Conservation (phyloP, 208 protist species). For the Leishmania tropica region DNA sequence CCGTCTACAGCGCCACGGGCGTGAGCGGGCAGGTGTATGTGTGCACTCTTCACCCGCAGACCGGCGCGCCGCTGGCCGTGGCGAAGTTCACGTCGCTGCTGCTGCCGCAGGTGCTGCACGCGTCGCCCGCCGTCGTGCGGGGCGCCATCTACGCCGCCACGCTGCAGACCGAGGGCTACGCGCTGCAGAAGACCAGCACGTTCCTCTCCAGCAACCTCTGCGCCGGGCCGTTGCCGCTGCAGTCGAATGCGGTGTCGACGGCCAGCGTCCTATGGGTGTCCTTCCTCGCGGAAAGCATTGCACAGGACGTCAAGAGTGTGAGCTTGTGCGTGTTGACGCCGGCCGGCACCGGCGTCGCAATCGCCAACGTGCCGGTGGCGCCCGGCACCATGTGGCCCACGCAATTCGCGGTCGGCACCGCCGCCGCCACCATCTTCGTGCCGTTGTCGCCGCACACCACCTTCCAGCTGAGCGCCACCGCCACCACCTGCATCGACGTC, state of each 20-base stretch:
- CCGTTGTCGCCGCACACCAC: conserved; percentile 12
- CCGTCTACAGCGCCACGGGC: conserved; percentile 28
- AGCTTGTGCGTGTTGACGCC: conserved; percentile 42
- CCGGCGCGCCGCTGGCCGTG: conserved; percentile 26
- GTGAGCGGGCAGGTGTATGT: conserved; percentile 49
- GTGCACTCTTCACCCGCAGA: conserved; percentile 31
- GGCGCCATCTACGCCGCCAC: conserved; percentile 42
- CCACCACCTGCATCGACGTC: background rate
- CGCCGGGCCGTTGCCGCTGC: conserved; percentile 4
- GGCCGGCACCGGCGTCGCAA: conserved; percentile 28
- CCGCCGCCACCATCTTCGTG: conserved; percentile 6
- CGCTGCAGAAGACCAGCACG: background rate
- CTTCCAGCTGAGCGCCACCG: conserved; percentile 30
- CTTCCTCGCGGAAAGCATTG: conserved; percentile 22
- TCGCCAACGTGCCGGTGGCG: conserved; percentile 34
- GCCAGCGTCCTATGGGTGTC: background rate
- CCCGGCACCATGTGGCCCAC: conserved; percentile 43
- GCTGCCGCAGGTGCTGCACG: conserved; percentile 31
- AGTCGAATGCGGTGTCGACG: conserved; percentile 12
- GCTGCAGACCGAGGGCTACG: background rate
- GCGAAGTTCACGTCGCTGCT: conserved; percentile 45
- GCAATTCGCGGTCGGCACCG: conserved; percentile 41
- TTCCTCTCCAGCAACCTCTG: conserved; percentile 12
- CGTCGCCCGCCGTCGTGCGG: conserved; percentile 42
- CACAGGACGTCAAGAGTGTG: conserved; percentile 16